These are phyloP conservation scores for Botrytis fabae DNA, from an alignment of 2,329 filamentous ascomycete genomes.

Conservation along the genomic window DNA sequence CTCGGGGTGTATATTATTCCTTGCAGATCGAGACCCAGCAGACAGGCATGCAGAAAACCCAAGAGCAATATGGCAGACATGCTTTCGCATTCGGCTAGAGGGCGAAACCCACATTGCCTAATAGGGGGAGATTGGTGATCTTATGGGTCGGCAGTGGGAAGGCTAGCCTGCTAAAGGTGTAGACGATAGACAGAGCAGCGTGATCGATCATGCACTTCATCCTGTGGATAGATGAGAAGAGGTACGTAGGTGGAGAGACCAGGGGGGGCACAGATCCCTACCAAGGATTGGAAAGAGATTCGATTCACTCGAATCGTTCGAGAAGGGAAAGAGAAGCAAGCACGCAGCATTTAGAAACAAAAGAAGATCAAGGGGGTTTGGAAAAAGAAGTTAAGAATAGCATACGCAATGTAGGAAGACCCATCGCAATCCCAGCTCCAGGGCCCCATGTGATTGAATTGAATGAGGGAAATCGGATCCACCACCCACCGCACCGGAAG, in stretches of 20 bases:
- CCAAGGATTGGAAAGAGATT: not conserved
- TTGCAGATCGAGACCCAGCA: not conserved
- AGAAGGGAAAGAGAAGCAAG: slow-evolving; percentile 7
- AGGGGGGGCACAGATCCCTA: not conserved
- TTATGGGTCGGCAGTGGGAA: slow-evolving; percentile 1
- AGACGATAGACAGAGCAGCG: not conserved
- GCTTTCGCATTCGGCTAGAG: slow-evolving; percentile 1
- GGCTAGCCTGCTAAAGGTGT: not conserved
- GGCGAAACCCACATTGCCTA: not conserved
- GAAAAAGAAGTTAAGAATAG: slow-evolving; percentile 7
- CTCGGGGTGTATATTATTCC: not conserved
- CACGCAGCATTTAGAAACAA: not conserved
- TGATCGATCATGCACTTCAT: slow-evolving; percentile 1
- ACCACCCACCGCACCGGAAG: not conserved
- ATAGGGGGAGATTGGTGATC: slow-evolving; percentile 8
- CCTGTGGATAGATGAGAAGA: not conserved
- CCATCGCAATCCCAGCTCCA: not conserved
- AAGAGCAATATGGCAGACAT: not conserved
- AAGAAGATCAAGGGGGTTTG: not conserved
- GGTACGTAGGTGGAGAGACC: not conserved
- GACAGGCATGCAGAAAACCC: not conserved
- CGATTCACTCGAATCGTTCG: not conserved
- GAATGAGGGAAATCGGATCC: slow-evolving; percentile 1
- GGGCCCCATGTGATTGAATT: not conserved
- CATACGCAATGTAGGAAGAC: not conserved